Evolutionary conservation across 495 filamentous ascomycete species (phyloP).

Genomic region (Annulohypoxylon nitens): DNA sequence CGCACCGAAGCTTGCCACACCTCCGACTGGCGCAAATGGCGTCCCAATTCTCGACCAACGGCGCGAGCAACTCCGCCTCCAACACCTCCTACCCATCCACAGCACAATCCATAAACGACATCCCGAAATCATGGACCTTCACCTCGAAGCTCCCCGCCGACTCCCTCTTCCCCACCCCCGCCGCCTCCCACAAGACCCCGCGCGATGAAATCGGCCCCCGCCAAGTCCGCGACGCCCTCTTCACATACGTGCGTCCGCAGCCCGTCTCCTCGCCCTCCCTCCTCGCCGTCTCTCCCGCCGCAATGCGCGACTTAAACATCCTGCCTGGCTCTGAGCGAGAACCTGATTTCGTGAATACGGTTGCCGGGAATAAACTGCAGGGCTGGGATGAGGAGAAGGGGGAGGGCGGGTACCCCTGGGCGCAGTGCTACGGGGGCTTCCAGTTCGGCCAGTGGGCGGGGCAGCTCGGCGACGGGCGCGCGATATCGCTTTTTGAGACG

Average conservation of each 20-base stretch:
- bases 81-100: constrained; percentile 21
- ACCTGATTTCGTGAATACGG: constrained; percentile 76
- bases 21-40: constrained; percentile 48
- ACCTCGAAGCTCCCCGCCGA: constrained; percentile 84
- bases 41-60: constrained; percentile 46
- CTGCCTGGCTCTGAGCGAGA: constrained; percentile 72
- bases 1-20: constrained; percentile 34
- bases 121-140: constrained; percentile 90
- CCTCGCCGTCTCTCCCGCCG: constrained; percentile 79
- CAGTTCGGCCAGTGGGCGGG: constrained; percentile 93
- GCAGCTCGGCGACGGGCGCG: constrained; percentile 93
- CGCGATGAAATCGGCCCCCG: constrained; percentile 82
- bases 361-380: constrained; percentile 83
- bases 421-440: constrained; percentile 95
- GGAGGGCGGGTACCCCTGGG: constrained; percentile 89
- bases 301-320: constrained; percentile 84
- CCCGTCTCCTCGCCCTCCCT: constrained; percentile 76
- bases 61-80: constrained; percentile 41
- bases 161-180: constrained; percentile 81
- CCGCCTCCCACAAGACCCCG: constrained; percentile 81
- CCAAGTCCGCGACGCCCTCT: constrained; percentile 85
- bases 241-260: constrained; percentile 91
- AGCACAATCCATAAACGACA: constrained; percentile 68
- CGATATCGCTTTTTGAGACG: constrained; percentile 91
- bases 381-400: constrained; percentile 70